phyloP scores from a whole-genome alignment of 345 rosid genomes.

The Salix viminalis region DNA sequence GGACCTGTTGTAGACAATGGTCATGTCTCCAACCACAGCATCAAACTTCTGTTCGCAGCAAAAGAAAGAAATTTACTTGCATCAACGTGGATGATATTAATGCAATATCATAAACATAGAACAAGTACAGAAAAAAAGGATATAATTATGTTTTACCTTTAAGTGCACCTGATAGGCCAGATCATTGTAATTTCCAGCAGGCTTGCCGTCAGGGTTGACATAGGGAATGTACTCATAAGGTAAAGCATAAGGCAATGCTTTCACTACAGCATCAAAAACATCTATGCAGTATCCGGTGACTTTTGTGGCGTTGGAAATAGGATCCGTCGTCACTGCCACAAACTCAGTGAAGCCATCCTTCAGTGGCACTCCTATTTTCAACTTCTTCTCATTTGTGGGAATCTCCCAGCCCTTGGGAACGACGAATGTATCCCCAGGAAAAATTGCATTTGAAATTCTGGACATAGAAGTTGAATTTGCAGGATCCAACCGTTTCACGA shows the following conservation, averaged over 20 bases:
- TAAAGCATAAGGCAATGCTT: slow-evolving; percentile 71
- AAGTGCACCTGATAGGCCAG: slow-evolving; percentile 43
- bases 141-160: slow-evolving; percentile 25
- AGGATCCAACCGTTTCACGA: not conserved
- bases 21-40: slow-evolving; percentile 52
- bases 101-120: not conserved
- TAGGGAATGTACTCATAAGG: slow-evolving; percentile 53
- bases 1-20: slow-evolving; percentile 46
- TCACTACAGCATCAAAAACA: slow-evolving; percentile 63
- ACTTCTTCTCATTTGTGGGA: slow-evolving; percentile 30
- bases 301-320: slow-evolving; percentile 19
- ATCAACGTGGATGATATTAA: not conserved
- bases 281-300: slow-evolving; percentile 77
- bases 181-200: slow-evolving; percentile 31
- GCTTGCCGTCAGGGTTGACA: slow-evolving; percentile 13
- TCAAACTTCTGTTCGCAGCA: slow-evolving; percentile 34
- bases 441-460: slow-evolving; percentile 18
- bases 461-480: not conserved
- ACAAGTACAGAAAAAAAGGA: not conserved
- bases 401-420: slow-evolving; percentile 37
- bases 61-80: not conserved
- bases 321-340: slow-evolving; percentile 14
- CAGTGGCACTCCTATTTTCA: slow-evolving; percentile 42
- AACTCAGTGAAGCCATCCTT: slow-evolving; percentile 29
- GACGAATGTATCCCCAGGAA: slow-evolving; percentile 43